Base-by-base conservation (phyloP, 306 rosid genomes). In the Myrica gale region DNA sequence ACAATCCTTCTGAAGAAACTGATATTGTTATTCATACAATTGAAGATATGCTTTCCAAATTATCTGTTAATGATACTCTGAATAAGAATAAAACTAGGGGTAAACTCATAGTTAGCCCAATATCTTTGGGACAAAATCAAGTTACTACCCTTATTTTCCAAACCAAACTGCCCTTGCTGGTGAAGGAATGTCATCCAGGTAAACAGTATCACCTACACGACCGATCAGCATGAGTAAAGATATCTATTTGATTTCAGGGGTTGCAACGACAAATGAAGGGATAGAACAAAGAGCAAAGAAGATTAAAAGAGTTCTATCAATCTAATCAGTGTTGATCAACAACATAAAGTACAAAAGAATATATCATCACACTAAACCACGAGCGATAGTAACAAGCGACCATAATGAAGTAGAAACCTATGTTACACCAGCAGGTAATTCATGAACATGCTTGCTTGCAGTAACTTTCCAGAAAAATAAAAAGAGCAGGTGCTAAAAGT, bases 161-260 rank as follows among this genome's bases (percentile, higher is more conserved):
- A 26, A 26, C 32, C 32, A 26, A 26, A 26, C 1, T 26, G 32
- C 32, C 32, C 32, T 83, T 73, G 69, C 17, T 5, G 97, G 97
- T 43, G 99, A 88, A 21, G 97, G 97, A 80, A 95, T 92, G 85
- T 95, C 99, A 74, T 92, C 96, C 78, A 92, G 93, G 69, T 70
- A 95, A 26, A 95, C 85, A 82, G 99, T 97, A 84, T 95, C 99
- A 26, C 99, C 99, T 95, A 75, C 26, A 83, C 6, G 71, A 70
- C 82, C 78, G 67, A 73, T 58, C 46, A 26, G 74, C 42, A 74
- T 53, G 70, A 65, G 70, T 65, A 20, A 42, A 26, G 4, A 11
- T 8, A 41, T 65, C 70, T 41, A 39, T 23, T 65, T n/a, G 42
- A 9, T 10, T 23, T 60, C 17, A 19, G 70, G 37, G 46, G 19